Conservation (phyloP, 106 monocot genomes). For the Dioscorea zingiberensis region DNA sequence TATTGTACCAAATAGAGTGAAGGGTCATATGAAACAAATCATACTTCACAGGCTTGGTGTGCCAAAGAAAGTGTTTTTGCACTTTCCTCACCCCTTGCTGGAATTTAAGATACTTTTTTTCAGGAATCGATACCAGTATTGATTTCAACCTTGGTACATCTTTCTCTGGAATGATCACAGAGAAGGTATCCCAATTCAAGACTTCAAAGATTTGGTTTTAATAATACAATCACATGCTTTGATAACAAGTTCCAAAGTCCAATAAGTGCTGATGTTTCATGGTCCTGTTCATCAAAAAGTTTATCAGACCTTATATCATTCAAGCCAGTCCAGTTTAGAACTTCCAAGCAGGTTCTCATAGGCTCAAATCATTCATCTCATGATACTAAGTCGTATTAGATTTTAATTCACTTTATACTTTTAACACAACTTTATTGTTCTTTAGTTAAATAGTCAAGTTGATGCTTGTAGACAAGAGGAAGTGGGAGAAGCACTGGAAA, state of each 20-base stretch:
- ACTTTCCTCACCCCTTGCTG: slow-evolving; percentile 48
- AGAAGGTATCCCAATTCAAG: slow-evolving; percentile 77
- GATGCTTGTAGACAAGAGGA: no score
- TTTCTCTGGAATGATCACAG: slow-evolving; percentile 72
- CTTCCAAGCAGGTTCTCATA: no score
- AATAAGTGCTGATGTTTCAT: slow-evolving; percentile 25
- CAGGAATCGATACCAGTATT: slow-evolving; percentile 52
- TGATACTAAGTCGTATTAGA: neutral
- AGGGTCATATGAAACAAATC: slow-evolving; percentile 94
- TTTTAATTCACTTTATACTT: neutral
- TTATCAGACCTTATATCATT: no score
- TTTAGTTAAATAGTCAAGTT: no score
- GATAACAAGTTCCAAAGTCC: slow-evolving; percentile 15
- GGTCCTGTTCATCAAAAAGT: slow-evolving; percentile 31
- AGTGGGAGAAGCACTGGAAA: no score
- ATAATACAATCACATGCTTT: slow-evolving; percentile 8
- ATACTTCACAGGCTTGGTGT: slow-evolving; percentile 66
- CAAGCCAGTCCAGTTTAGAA: no score
- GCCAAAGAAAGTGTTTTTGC: slow-evolving; percentile 92
- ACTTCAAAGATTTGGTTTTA: slow-evolving; percentile 52
- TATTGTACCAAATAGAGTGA: slow-evolving; percentile 88
- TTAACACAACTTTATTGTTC: no score
- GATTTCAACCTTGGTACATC: slow-evolving; percentile 76
- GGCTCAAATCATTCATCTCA: slow-evolving; percentile 3
- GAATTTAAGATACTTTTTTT: slow-evolving; percentile 46